Percentiles rank a stretch among this genome's conserved stretches.
Evolutionary conservation across 139 green algal species (phyloP).

Genomic region (Nannochloris sp.): DNA sequence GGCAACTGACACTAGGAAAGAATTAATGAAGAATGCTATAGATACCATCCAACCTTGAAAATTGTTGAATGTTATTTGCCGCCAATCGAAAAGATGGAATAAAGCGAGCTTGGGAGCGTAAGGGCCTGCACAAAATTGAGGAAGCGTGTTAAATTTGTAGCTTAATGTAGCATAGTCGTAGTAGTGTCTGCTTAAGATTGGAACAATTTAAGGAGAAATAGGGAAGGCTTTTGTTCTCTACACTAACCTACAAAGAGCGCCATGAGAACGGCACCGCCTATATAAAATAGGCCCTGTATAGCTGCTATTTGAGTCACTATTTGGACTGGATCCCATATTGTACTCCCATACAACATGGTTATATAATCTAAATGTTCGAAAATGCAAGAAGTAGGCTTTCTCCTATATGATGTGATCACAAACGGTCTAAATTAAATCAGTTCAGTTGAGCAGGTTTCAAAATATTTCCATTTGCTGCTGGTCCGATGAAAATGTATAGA

Average conservation of each 20-base stretch:
- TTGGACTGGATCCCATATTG: conserved; percentile 65
- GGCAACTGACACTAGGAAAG: conserved; percentile 32
- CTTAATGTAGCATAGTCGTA: background rate
- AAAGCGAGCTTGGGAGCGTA: conserved; percentile 41
- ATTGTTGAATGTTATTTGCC: conserved; percentile 29
- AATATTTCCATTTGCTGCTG: too few species aligned
- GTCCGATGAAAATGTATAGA: too few species aligned
- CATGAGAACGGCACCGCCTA: conserved; percentile 58
- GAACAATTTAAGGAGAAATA: background rate
- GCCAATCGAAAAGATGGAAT: conserved; percentile 56
- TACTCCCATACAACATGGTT: conserved; percentile 11
- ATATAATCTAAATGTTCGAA: too few species aligned
- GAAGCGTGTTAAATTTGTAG: background rate
- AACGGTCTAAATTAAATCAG: too few species aligned
- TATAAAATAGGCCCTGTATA: conserved; percentile 77
- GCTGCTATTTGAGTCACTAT: conserved; percentile 76
- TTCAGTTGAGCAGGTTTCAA: too few species aligned
- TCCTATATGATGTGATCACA: too few species aligned
- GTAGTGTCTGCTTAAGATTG: background rate
- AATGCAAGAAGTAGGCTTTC: too few species aligned
- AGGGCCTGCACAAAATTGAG: conserved; percentile 35
- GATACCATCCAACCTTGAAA: conserved; percentile 51
- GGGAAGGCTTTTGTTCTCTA: background rate
- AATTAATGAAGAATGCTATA: conserved; percentile 42
- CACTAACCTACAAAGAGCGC: conserved; percentile 55